Percentiles rank a stretch among this genome's conserved stretches.
phyloP scores from a whole-genome alignment of 2,329 filamentous ascomycete genomes.

The Elsinoe fawcettii region DNA sequence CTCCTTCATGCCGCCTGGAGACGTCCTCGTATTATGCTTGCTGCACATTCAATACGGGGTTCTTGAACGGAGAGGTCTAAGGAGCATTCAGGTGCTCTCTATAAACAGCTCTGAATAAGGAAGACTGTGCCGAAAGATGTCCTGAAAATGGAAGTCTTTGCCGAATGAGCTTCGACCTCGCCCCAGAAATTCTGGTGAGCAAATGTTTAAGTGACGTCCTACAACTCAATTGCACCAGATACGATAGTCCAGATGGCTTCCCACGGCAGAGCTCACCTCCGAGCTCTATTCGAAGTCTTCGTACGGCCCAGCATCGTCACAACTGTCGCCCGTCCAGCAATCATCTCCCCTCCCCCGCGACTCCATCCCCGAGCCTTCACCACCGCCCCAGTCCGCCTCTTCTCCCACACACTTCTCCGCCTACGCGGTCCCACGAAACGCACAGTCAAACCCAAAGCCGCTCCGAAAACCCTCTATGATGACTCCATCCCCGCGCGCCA shows the following conservation, averaged over 20 bases:
- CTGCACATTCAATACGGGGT: too few species aligned
- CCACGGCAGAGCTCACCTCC: conserved; percentile 16
- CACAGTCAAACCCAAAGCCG: conserved; percentile 23
- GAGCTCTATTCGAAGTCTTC: conserved; percentile 40
- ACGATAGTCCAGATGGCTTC: not conserved
- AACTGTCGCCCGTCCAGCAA: not conserved
- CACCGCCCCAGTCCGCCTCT: conserved; percentile 15
- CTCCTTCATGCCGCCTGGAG: too few species aligned
- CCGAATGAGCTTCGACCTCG: not conserved
- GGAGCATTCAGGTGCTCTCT: not conserved
- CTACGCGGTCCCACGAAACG: conserved; percentile 26
- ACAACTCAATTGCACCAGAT: not conserved
- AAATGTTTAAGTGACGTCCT: not conserved
- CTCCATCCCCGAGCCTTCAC: not conserved
- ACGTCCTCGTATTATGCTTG: too few species aligned
- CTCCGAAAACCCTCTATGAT: conserved; percentile 36
- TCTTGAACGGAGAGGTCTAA: not conserved
- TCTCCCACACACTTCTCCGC: conserved; percentile 23
- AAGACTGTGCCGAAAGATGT: not conserved
- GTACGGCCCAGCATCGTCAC: conserved; percentile 28
- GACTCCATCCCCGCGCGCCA: conserved; percentile 39
- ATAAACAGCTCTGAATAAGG: not conserved
- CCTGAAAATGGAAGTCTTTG: not conserved
- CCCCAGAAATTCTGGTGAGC: not conserved
- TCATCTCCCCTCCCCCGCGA: not conserved